Base-by-base conservation (phyloP, 768 basidiomycete species). In the Suillus lakei region DNA sequence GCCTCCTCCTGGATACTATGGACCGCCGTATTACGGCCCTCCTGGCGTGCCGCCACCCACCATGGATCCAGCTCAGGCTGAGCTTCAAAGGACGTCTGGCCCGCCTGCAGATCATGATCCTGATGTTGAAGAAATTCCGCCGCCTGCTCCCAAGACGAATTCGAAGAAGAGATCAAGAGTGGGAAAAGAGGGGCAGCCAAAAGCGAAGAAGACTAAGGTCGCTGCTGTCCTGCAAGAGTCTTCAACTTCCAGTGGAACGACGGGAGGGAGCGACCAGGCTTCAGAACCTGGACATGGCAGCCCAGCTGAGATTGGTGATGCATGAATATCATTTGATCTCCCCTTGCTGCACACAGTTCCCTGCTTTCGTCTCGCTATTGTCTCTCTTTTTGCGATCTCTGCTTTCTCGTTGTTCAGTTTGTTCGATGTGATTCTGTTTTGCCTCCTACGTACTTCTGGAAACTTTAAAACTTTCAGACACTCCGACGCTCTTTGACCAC, bases 1-100 rank as follows among this genome's bases (percentile, higher is more conserved):
- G 28, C 77, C 80, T 30, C 81, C 79, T 7, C 74, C 80, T 1
- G 78, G 79, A 34, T 82, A 81, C 68, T 84, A 79, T 63, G 56
- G 56, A 12, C 56, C 56, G 10, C 77, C 80, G 0, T 77, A 77
- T 55, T 75, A 78, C 41, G 63, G 72, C 7, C 68, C 75, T 16
- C 65, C 79, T 58, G 67, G 78, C 46, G 69, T 70, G 30, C 79
- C 73, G 67, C 70, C 79, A 38, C 74, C 79, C 30, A 71, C 73
- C 18, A 74, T 77, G 30, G 74, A 72, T 39, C 71, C 74, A 34
- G 67, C 63, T 6, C 71, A 77, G 50, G 69, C 71, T 2, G 68
- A 71, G 26, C 36, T 38, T 39, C 58, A 62, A 36, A 75, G 67
- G 56, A 77, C 73, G 38, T 54, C 64, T 23, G 71, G 68, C 26